These are phyloP conservation scores for Penicillium odoratum DNA, from an alignment of 495 filamentous ascomycete species.

Conservation along the genomic window DNA sequence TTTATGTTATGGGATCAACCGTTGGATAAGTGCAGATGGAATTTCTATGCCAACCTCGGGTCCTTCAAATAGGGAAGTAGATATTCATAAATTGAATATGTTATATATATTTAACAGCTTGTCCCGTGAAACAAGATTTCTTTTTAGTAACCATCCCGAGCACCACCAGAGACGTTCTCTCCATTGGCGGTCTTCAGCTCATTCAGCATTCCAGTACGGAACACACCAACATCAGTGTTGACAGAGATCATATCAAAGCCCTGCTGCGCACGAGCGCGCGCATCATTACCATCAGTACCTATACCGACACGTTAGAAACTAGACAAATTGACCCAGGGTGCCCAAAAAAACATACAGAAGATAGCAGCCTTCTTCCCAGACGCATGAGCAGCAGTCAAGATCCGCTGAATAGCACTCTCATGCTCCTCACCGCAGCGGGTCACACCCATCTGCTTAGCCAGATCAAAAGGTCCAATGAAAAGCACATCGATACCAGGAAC, in stretches of 20 bases:
- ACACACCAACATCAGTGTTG: slow-evolving; percentile 58
- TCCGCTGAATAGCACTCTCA: slow-evolving; percentile 63
- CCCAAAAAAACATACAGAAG: slow-evolving; percentile 52
- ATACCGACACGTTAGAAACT: background rate
- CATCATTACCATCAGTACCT: slow-evolving; percentile 61
- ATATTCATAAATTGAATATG: background rate
- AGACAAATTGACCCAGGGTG: background rate
- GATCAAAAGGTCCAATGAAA: slow-evolving; percentile 60
- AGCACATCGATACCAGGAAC: slow-evolving; percentile 47
- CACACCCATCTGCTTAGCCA: slow-evolving; percentile 41
- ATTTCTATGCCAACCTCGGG: too few species aligned
- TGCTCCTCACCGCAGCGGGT: slow-evolving; percentile 41
- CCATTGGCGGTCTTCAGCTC: slow-evolving; percentile 37
- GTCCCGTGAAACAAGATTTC: background rate
- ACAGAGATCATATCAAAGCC: slow-evolving; percentile 79
- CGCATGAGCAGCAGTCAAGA: slow-evolving; percentile 59
- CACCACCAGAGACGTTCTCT: slow-evolving; percentile 13
- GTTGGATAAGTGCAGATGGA: too few species aligned
- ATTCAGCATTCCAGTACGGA: slow-evolving; percentile 39
- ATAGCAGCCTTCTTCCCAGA: slow-evolving; percentile 78
- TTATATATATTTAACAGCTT: background rate
- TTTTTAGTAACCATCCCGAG: slow-evolving; percentile 20
- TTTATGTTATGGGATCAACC: too few species aligned
- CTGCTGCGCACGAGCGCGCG: slow-evolving; percentile 59
- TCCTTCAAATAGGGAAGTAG: too few species aligned